Base-by-base conservation (phyloP, 2,329 filamentous ascomycete species). In the Epichloe scottii region DNA sequence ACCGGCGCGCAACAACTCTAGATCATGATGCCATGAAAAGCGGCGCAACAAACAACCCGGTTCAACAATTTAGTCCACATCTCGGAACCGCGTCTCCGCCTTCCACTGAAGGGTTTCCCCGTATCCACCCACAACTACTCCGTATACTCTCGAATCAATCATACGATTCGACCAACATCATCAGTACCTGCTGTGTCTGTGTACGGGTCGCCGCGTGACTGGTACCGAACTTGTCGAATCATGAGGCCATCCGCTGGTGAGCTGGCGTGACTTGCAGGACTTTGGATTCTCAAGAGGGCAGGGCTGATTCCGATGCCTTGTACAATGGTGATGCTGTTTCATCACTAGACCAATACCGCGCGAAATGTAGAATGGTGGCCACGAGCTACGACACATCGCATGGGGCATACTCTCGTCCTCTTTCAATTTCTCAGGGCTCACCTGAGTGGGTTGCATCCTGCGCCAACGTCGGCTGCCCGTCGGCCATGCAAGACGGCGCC, bases 401-500 rank as follows among this genome's bases (percentile, higher is more conserved):
- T 48, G 73, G 69, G 0, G 67, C 70, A 1, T 78, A 77, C 57
- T 74, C 73, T 19, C 70, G 82, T 2, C 63, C 81, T 2, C 66
- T 21, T 82, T 5, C 79, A 85, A 58, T 85, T 84, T 58, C 64
- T 80, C 17, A 66, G 68, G 3, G 58, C 68, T 6, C 79, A 84
- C 52, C 64, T 85, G n/a, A n/a, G 2, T 85, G 81, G 75, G 69
- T 73, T 12, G 71, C 71, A 3, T 82, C 79, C 0, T 75, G 73
- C 4, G 80, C 78, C 1, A 76, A 78, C 54, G 79, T 81, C 3
- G 77, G 77, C 0, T 87, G 83, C 56, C 83, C 83, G 0, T 77
- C 77, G 19, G 79, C 78, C 26, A 87, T 87, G 83, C 75, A 77
- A 21, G 80, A 85, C 56, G 81, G 81, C 12, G 81, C 79, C 2